Percentiles rank a stretch among this genome's conserved stretches.
Conservation (phyloP, 768 basidiomycete species). For the Tricholoma furcatifolium region DNA sequence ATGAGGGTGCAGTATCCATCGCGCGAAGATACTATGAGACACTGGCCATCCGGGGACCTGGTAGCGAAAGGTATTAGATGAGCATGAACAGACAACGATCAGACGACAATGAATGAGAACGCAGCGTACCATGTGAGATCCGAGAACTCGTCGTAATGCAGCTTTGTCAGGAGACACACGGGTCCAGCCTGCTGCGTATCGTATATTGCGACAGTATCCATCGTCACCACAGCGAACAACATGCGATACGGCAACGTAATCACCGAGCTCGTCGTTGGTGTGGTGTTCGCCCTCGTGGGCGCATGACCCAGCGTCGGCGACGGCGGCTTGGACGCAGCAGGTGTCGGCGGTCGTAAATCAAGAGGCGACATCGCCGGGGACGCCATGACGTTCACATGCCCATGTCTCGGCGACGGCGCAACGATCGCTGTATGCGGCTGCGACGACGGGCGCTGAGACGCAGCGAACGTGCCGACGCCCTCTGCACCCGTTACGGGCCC, state of each 20-base stretch:
- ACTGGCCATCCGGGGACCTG: constrained; percentile 96
- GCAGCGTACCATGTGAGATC: constrained; percentile 86
- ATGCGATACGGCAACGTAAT: constrained; percentile 93
- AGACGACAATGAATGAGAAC: background rate
- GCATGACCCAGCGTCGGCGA: constrained; percentile 41
- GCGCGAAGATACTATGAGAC: constrained; percentile 85
- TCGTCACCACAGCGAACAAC: constrained; percentile 93
- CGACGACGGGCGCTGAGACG: constrained; percentile 33
- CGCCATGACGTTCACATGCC: constrained; percentile 26
- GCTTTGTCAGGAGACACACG: constrained; percentile 85
- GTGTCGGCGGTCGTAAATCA: constrained; percentile 59
- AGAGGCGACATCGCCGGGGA: constrained; percentile 61
- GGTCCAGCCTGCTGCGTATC: constrained; percentile 97
- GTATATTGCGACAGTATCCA: constrained; percentile 93
- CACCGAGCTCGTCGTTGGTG: constrained; percentile 51
- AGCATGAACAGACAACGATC: background rate
- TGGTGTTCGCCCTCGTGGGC: constrained; percentile 3
- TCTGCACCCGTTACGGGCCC: constrained; percentile 33
- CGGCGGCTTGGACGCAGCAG: constrained; percentile 54
- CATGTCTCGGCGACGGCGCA: constrained; percentile 48
- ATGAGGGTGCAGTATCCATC: constrained; percentile 98
- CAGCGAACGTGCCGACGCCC: constrained; percentile 22
- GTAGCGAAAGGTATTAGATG: background rate
- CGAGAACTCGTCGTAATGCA: constrained; percentile 98
- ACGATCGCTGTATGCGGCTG: constrained; percentile 32